Evolutionary conservation across 129 eudicot species (phyloP).

Genomic region (Lactuca saligna): DNA sequence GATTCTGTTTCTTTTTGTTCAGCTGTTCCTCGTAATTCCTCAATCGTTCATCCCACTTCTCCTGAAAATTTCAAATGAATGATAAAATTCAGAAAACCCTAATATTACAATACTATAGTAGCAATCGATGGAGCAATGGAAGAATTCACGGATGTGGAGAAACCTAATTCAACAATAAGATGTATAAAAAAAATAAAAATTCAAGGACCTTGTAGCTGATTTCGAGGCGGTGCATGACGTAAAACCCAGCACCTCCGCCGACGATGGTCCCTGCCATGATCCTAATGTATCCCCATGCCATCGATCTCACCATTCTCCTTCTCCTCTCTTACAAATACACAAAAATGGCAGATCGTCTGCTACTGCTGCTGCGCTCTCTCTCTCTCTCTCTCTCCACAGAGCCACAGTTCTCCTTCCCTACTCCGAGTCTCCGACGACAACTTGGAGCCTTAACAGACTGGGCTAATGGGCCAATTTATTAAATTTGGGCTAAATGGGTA

Average conservation of each 20-base stretch:
- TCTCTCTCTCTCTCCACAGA: no score
- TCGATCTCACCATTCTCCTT: constrained; percentile 40
- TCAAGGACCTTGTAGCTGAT: constrained; percentile 64
- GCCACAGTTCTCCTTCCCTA: not conserved
- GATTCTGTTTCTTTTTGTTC: constrained; percentile 44
- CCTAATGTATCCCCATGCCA: constrained; percentile 80
- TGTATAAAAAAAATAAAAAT: not conserved
- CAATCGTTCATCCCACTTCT: constrained; percentile 87
- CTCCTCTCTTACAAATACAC: not conserved
- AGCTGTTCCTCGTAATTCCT: constrained; percentile 79
- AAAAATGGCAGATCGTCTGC: not conserved
- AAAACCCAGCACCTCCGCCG: constrained; percentile 82
- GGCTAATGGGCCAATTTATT: not conserved
- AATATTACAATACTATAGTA: not conserved
- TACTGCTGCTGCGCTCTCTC: not conserved
- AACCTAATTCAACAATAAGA: not conserved
- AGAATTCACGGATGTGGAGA: not conserved
- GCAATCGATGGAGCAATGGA: not conserved
- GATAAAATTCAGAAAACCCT: not conserved
- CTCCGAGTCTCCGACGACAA: not conserved
- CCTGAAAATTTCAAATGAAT: constrained; percentile 41
- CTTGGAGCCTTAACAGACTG: not conserved
- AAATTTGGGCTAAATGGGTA: no score
- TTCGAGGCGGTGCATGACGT: constrained; percentile 86
- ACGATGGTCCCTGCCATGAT: constrained; percentile 77